Evolutionary conservation across 2,329 filamentous ascomycete species (phyloP).

Genomic region (Coniochaeta prunicola): DNA sequence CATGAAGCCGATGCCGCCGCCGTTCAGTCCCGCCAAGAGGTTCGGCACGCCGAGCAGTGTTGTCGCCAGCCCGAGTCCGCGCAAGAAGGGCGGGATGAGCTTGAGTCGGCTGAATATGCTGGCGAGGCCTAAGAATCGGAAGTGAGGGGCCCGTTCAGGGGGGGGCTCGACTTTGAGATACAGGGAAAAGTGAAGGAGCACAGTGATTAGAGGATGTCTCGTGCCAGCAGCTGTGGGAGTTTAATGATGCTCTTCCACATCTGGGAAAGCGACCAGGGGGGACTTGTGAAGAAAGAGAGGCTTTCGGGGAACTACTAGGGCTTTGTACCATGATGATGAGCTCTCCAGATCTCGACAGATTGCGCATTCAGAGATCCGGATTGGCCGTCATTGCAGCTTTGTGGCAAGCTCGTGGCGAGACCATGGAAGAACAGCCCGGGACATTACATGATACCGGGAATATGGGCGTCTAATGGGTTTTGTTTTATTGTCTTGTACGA

Average conservation of each 20-base stretch:
- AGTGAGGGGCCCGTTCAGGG: constrained; percentile 15
- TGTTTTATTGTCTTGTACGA: background rate
- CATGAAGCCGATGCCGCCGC: constrained; percentile 27
- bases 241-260: no score
- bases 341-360: background rate
- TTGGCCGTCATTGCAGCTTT: background rate
- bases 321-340: background rate
- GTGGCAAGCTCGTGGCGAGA: background rate
- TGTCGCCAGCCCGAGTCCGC: constrained; percentile 34
- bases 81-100: constrained; percentile 46
- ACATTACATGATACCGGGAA: background rate
- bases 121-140: constrained; percentile 50
- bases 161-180: no score
- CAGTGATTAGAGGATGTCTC: no score
- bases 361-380: background rate
- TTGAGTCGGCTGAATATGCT: constrained; percentile 56
- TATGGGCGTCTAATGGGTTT: background rate
- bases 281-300: background rate
- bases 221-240: background rate
- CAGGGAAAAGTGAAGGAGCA: no score
- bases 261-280: background rate
- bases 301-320: background rate
- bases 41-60: constrained; percentile 4
- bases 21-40: constrained; percentile 19
- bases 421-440: background rate